phyloP scores from a whole-genome alignment of 257 asterid species.

The Fraxinus americana region DNA sequence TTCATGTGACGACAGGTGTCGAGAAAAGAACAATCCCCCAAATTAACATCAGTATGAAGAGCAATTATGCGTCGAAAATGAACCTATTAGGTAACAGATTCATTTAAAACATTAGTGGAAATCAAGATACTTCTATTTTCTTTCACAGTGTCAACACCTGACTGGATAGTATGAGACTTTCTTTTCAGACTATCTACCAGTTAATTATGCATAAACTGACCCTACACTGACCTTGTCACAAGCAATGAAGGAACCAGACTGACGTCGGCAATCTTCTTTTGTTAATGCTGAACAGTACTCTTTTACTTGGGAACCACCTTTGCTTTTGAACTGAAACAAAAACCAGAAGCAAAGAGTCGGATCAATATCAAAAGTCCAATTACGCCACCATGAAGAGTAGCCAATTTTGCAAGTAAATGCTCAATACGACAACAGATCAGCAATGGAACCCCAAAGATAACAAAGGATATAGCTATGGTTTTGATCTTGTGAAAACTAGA shows the following conservation, averaged over 20 bases:
- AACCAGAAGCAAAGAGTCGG: slow-evolving; percentile 10
- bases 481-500: neutral
- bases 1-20: slow-evolving; percentile 99
- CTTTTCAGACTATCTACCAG: neutral
- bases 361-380: slow-evolving; percentile 14
- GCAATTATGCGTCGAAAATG: slow-evolving; percentile 98
- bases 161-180: neutral
- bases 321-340: slow-evolving; percentile 82
- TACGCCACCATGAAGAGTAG: slow-evolving; percentile 5
- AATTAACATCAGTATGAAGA: slow-evolving; percentile 85
- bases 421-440: neutral
- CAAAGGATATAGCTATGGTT: neutral
- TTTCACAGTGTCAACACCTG: neutral
- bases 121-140: slow-evolving; percentile 17
- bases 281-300: slow-evolving; percentile 92
- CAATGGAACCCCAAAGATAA: slow-evolving; percentile 16
- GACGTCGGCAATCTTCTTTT: slow-evolving; percentile 96
- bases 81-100: slow-evolving; percentile 51
- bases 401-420: slow-evolving; percentile 12
- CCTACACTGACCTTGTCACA: slow-evolving; percentile 82
- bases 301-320: slow-evolving; percentile 96
- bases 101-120: slow-evolving; percentile 6
- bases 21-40: slow-evolving; percentile 98
- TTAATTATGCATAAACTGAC: slow-evolving; percentile 3
- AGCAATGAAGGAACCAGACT: slow-evolving; percentile 76